These are phyloP conservation scores for Xylaria sp. DNA, from an alignment of 2,329 filamentous ascomycete species.

Conservation along the genomic window DNA sequence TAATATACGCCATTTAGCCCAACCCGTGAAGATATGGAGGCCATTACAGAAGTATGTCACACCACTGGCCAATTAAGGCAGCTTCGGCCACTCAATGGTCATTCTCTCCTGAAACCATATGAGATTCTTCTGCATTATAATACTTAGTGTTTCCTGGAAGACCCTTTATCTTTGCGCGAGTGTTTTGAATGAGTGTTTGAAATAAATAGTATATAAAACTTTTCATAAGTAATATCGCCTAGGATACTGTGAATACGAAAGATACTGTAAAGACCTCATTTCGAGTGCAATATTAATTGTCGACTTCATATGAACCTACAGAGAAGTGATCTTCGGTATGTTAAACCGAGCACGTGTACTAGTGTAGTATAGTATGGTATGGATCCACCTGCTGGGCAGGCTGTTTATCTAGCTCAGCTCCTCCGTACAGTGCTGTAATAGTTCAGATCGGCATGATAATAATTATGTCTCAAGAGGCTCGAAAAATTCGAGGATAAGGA, in stretches of 20 bases:
- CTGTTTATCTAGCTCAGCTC: not conserved
- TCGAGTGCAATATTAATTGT: too few species aligned
- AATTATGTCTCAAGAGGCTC: not conserved
- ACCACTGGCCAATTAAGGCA: slow-evolving; percentile 40
- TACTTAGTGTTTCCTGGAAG: not conserved
- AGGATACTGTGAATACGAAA: too few species aligned
- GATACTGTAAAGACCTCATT: too few species aligned
- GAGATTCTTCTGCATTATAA: slow-evolving; percentile 7
- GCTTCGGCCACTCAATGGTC: not conserved
- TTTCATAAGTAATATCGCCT: not conserved
- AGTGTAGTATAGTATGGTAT: not conserved
- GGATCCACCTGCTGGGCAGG: not conserved
- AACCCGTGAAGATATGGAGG: slow-evolving; percentile 47
- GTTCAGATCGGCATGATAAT: not conserved
- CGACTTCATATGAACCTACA: too few species aligned
- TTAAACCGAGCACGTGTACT: not conserved
- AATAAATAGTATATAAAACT: not conserved
- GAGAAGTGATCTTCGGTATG: not conserved
- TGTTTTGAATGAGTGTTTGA: not conserved
- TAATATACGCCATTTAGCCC: slow-evolving; percentile 37
- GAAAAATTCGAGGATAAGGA: not conserved
- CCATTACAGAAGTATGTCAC: slow-evolving; percentile 48
- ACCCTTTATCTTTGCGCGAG: not conserved
- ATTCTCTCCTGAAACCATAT: not conserved
- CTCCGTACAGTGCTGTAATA: not conserved